These are phyloP conservation scores for Nakazawaea molendinolei DNA, from an alignment of 805 yeast species.

Conservation along the genomic window DNA sequence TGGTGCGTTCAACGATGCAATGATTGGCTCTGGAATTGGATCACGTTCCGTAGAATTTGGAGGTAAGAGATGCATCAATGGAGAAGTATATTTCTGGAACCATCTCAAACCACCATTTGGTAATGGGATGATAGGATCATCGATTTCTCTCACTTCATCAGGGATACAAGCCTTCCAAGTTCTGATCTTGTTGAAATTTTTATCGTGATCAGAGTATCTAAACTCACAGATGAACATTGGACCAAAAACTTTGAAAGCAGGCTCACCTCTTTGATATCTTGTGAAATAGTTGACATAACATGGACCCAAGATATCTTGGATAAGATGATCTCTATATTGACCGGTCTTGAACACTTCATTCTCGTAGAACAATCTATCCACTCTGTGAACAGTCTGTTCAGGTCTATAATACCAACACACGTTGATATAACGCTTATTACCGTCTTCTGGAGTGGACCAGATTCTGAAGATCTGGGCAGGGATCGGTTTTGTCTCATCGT, in stretches of 20 bases:
- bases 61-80: slow-evolving; percentile 71
- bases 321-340: slow-evolving; percentile 90
- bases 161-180: slow-evolving; percentile 99
- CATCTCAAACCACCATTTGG: slow-evolving; percentile 49
- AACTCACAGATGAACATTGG: slow-evolving; percentile 92
- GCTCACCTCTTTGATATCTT: slow-evolving; percentile 91
- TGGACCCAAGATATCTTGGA: slow-evolving; percentile 84
- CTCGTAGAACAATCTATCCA: slow-evolving; percentile 81
- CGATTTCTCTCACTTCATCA: slow-evolving; percentile 84
- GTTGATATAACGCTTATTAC: slow-evolving; percentile 76
- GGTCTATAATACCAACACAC: slow-evolving; percentile 98
- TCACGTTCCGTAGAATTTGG: slow-evolving; percentile 66
- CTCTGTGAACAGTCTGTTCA: slow-evolving; percentile 94
- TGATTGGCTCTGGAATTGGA: slow-evolving; percentile 76
- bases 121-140: slow-evolving; percentile 75
- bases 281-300: slow-evolving; percentile 95
- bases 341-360: slow-evolving; percentile 97
- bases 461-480: slow-evolving; percentile 90
- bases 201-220: slow-evolving; percentile 87
- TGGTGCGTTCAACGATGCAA: slow-evolving; percentile 82
- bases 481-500: slow-evolving; percentile 84
- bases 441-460: slow-evolving; percentile 78
- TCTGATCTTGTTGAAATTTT: slow-evolving; percentile 87
- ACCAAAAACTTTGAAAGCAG: slow-evolving; percentile 70
- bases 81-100: slow-evolving; percentile 75